phyloP scores from a whole-genome alignment of 192 early-diverging fungal species.

The Umbelopsis ramanniana region DNA sequence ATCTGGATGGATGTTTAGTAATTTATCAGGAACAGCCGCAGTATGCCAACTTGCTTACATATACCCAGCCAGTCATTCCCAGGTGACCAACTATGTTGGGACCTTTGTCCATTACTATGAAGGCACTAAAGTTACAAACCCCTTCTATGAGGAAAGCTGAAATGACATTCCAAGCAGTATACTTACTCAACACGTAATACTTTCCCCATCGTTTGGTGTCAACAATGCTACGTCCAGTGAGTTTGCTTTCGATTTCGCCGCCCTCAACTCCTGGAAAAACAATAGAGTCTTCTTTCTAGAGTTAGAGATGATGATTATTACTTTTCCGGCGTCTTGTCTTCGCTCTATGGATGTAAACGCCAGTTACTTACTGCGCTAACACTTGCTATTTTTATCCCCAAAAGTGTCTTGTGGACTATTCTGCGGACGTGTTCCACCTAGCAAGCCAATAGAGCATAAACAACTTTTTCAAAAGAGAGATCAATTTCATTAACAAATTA shows the following conservation, averaged over 20 bases:
- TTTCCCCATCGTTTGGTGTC: conserved; percentile 77
- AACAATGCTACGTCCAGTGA: conserved; percentile 56
- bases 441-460: conserved; percentile 42
- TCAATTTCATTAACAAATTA: background rate
- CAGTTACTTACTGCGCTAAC: conserved; percentile 46
- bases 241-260: conserved; percentile 35
- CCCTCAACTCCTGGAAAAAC: conserved; percentile 48
- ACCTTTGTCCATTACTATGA: conserved; percentile 43
- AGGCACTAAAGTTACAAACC: background rate
- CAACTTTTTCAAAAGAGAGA: background rate
- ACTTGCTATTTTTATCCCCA: conserved; percentile 53
- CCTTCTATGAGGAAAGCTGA: background rate
- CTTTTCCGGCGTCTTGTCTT: too few relatives aligned
- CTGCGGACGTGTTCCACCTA: conserved; percentile 73
- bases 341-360: too few relatives aligned
- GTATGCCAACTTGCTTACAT: conserved; percentile 38
- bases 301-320: background rate
- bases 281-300: conserved; percentile 46
- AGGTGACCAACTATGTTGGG: conserved; percentile 66
- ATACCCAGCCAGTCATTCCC: conserved; percentile 73
- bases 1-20: conserved; percentile 25
- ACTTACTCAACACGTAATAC: conserved; percentile 63
- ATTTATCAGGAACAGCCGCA: background rate
- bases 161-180: background rate
- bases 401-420: conserved; percentile 53